Evolutionary conservation across 495 filamentous ascomycete species (phyloP).

Genomic region (Penicillium manginii): DNA sequence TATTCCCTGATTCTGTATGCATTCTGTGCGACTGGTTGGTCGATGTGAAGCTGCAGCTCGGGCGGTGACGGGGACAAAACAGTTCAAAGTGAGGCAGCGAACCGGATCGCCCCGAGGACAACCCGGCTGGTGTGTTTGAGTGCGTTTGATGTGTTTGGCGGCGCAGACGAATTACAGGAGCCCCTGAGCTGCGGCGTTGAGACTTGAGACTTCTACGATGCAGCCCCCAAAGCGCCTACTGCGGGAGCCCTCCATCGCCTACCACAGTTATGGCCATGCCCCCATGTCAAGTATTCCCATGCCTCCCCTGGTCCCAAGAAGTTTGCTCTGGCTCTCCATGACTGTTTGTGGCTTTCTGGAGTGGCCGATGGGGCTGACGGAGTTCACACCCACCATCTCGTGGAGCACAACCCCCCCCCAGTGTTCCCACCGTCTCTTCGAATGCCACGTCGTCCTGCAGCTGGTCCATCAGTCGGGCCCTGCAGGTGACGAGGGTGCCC

Average conservation of each 20-base stretch:
- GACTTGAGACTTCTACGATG: background rate
- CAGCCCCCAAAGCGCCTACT: constrained; percentile 1
- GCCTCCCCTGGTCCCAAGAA: background rate
- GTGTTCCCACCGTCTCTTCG: constrained; percentile 12
- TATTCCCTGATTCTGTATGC: constrained; percentile 7
- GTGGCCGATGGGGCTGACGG: constrained; percentile 2
- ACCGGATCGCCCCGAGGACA: constrained; percentile 41
- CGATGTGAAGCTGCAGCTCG: constrained; percentile 9
- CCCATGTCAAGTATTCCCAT: background rate
- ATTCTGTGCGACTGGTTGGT: constrained; percentile 12
- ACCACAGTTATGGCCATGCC: background rate
- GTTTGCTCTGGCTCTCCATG: background rate
- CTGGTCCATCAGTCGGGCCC: constrained; percentile 21
- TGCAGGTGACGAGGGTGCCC: constrained; percentile 23
- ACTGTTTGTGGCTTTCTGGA: background rate
- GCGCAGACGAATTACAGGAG: background rate
- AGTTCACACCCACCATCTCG: constrained; percentile 3
- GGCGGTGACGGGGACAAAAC: constrained; percentile 18
- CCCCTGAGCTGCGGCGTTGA: background rate
- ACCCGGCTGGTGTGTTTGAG: constrained; percentile 20
- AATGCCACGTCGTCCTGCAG: constrained; percentile 32
- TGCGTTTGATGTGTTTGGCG: background rate
- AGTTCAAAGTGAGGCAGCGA: constrained; percentile 51
- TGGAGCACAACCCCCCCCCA: constrained; percentile 12
- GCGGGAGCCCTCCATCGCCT: constrained; percentile 1